These are phyloP conservation scores for Salvia sclarea DNA, from an alignment of 305 asterid genomes.

Conservation along the genomic window DNA sequence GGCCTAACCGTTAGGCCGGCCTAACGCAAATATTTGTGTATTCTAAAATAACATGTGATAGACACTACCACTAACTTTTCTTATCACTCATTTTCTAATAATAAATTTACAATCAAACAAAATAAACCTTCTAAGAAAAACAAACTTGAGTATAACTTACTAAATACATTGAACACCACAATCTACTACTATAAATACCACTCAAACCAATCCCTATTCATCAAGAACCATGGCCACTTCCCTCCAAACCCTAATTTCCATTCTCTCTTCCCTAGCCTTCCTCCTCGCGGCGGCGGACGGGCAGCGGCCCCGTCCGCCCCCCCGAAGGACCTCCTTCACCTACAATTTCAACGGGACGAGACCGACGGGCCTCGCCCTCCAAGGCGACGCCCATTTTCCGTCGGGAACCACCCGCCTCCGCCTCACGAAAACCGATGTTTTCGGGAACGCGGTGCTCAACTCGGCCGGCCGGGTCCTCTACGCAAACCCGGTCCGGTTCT, in stretches of 20 bases:
- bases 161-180: neutral
- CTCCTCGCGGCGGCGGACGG: neutral
- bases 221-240: neutral
- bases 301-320: neutral
- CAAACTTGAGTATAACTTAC: too few relatives aligned
- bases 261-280: neutral
- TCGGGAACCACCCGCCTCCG: neutral
- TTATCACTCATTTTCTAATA: too few relatives aligned
- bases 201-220: neutral
- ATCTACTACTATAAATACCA: neutral
- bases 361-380: neutral
- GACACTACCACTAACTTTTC: too few relatives aligned
- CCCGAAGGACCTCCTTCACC: neutral
- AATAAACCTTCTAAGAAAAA: too few relatives aligned
- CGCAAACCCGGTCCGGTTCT: neutral
- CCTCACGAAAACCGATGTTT: neutral
- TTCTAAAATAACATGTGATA: too few relatives aligned
- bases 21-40: too few relatives aligned
- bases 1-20: too few relatives aligned
- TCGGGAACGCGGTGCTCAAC: neutral
- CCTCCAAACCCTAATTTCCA: neutral
- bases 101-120: too few relatives aligned
- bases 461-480: neutral
- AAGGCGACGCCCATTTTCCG: constrained; percentile 4
- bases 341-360: neutral